Evolutionary conservation across 2,329 filamentous ascomycete genomes (phyloP).

Genomic region (Aspergillus sp.): DNA sequence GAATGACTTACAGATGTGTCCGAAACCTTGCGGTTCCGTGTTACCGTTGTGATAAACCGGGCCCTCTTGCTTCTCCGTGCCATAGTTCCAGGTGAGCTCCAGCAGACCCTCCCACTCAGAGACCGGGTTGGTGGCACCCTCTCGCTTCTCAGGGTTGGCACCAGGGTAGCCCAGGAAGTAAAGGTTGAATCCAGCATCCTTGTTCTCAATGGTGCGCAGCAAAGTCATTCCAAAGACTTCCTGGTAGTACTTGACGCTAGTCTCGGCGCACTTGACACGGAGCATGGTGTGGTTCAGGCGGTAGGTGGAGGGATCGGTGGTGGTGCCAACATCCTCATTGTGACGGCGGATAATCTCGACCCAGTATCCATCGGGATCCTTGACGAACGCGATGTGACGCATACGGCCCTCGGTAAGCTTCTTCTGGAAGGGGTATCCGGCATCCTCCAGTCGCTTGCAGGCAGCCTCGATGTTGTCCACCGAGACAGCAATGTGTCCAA

Average conservation of each 20-base stretch:
- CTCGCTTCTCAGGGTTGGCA: conserved; percentile 55
- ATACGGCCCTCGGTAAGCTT: conserved; percentile 86
- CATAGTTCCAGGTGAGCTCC: conserved; percentile 83
- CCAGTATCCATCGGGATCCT: conserved; percentile 86
- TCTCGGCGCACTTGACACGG: conserved; percentile 79
- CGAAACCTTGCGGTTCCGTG: conserved; percentile 86
- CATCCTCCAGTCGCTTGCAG: conserved; percentile 84
- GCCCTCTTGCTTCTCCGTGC: conserved; percentile 73
- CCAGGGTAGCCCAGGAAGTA: conserved; percentile 87
- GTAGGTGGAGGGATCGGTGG: conserved; percentile 75
- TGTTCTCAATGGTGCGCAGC: conserved; percentile 70
- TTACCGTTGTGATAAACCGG: conserved; percentile 94
- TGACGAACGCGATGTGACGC: conserved; percentile 83
- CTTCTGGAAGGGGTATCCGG: conserved; percentile 93
- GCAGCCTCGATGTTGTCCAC: conserved; percentile 86
- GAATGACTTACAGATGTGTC: conserved; percentile 74
- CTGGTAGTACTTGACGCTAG: conserved; percentile 77
- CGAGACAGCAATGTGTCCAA: conserved; percentile 82
- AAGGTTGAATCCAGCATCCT: conserved; percentile 75
- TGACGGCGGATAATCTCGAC: conserved; percentile 64
- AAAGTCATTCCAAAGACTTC: conserved; percentile 88
- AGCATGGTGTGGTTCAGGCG: conserved; percentile 74
- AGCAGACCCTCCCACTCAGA: conserved; percentile 78
- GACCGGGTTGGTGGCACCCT: conserved; percentile 56
- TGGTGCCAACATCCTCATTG: conserved; percentile 69